phyloP scores from a whole-genome alignment of 495 filamentous ascomycete genomes.

The Terfezia claveryi region DNA sequence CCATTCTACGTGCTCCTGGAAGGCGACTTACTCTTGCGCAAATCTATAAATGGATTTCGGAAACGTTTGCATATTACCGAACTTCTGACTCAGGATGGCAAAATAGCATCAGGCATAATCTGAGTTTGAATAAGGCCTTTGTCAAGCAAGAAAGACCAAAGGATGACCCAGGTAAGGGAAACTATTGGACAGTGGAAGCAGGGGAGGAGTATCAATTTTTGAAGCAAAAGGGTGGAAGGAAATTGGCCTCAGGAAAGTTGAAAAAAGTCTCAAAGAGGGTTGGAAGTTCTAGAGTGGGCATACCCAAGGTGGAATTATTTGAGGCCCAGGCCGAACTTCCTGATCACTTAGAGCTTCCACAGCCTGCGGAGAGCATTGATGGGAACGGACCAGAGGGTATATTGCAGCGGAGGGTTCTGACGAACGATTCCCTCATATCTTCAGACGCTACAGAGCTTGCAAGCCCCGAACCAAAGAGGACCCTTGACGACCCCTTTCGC shows the following conservation, averaged over 20 bases:
- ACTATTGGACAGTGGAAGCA: slow-evolving; percentile 86
- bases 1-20: slow-evolving; percentile 69
- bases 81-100: slow-evolving; percentile 78
- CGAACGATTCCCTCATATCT: background rate
- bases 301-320: background rate
- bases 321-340: background rate
- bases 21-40: slow-evolving; percentile 77
- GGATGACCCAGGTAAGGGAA: slow-evolving; percentile 94
- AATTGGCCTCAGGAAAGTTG: slow-evolving; percentile 6
- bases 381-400: slow-evolving; percentile 1
- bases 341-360: background rate
- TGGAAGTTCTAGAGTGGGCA: background rate
- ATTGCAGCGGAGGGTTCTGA: too few relatives aligned
- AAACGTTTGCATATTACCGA: slow-evolving; percentile 75
- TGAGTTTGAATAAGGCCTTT: slow-evolving; percentile 95
- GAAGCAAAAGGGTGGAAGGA: slow-evolving; percentile 52
- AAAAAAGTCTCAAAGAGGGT: background rate
- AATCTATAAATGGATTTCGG: slow-evolving; percentile 98
- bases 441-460: background rate
- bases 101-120: slow-evolving; percentile 94
- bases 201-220: slow-evolving; percentile 78
- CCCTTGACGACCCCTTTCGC: background rate
- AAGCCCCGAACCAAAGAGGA: background rate
- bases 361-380: slow-evolving; percentile 7
- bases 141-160: slow-evolving; percentile 89